Evolutionary conservation across 306 rosid species (phyloP).

Genomic region (Cyamopsis tetragonoloba): DNA sequence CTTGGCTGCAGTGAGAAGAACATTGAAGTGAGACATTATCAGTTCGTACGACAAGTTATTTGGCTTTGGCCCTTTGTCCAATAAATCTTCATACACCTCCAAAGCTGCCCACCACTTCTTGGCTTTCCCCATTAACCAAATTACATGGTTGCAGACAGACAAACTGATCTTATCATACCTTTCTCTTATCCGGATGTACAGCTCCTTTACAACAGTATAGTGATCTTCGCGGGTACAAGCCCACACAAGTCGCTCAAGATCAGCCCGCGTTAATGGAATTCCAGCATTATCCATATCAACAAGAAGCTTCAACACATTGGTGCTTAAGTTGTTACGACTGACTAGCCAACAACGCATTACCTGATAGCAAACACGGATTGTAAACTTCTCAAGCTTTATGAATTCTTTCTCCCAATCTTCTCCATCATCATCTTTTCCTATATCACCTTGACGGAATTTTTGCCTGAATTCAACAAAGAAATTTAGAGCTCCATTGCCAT

Average conservation of each 20-base stretch:
- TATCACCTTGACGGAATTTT: slow-evolving; percentile 56
- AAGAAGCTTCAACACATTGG: slow-evolving; percentile 58
- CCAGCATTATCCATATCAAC: slow-evolving; percentile 64
- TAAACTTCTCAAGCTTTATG: slow-evolving; percentile 62
- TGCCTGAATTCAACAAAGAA: slow-evolving; percentile 67
- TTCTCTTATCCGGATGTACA: slow-evolving; percentile 68
- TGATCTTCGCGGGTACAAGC: slow-evolving; percentile 93
- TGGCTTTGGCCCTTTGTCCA: slow-evolving; percentile 92
- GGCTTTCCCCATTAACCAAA: slow-evolving; percentile 95
- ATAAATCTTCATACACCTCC: slow-evolving; percentile 83
- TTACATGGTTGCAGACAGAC: slow-evolving; percentile 85
- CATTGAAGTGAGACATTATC: slow-evolving; percentile 67
- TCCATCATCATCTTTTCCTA: slow-evolving; percentile 44
- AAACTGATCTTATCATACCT: slow-evolving; percentile 56
- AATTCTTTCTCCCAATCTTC: slow-evolving; percentile 75
- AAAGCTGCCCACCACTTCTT: slow-evolving; percentile 98
- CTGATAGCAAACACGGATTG: slow-evolving; percentile 82
- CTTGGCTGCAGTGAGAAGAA: slow-evolving; percentile 76
- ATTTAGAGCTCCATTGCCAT: slow-evolving; percentile 69
- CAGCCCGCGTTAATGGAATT: slow-evolving; percentile 51
- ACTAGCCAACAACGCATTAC: slow-evolving; percentile 90
- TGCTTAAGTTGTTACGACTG: slow-evolving; percentile 43
- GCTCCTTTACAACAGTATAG: slow-evolving; percentile 67
- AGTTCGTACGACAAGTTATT: slow-evolving; percentile 83
- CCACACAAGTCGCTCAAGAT: slow-evolving; percentile 75